phyloP scores from a whole-genome alignment of 108 stramenopile species.

The Epipyxis sp. region DNA sequence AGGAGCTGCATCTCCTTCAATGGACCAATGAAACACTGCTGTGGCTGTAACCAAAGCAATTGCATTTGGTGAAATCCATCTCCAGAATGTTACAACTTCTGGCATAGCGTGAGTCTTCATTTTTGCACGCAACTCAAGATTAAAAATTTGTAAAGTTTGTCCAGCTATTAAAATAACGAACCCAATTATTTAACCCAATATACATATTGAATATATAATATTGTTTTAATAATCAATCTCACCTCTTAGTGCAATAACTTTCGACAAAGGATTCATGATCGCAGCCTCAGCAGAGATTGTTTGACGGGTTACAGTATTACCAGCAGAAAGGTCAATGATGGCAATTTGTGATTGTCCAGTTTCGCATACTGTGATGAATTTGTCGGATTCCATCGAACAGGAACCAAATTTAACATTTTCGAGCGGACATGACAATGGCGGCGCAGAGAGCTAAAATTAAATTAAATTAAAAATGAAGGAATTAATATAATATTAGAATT shows the following conservation, averaged over 20 bases:
- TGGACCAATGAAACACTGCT: slow-evolving; percentile 87
- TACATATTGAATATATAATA: background rate
- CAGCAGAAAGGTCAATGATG: slow-evolving; percentile 83
- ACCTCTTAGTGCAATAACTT: slow-evolving; percentile 85
- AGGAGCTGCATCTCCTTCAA: slow-evolving; percentile 70
- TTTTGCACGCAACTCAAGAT: slow-evolving; percentile 86
- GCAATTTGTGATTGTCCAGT: slow-evolving; percentile 69
- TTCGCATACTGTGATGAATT: slow-evolving; percentile 88
- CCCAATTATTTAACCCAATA: background rate
- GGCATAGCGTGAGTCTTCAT: slow-evolving; percentile 83
- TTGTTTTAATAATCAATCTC: background rate
- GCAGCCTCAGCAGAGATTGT: slow-evolving; percentile 96
- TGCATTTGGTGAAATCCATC: slow-evolving; percentile 79
- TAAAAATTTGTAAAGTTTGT: slow-evolving; percentile 91
- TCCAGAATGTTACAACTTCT: slow-evolving; percentile 87
- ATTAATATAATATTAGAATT: background rate
- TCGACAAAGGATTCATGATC: slow-evolving; percentile 88
- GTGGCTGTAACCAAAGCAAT: slow-evolving; percentile 90
- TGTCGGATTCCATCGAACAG: slow-evolving; percentile 62
- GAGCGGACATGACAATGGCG: slow-evolving; percentile 34
- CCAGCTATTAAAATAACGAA: slow-evolving; percentile 55
- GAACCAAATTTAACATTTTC: slow-evolving; percentile 58
- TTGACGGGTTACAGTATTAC: slow-evolving; percentile 80
- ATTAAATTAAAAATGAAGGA: background rate
- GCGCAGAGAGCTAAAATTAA: background rate